phyloP scores from a whole-genome alignment of 495 filamentous ascomycete species.

The Hypoxylon subgilvum region DNA sequence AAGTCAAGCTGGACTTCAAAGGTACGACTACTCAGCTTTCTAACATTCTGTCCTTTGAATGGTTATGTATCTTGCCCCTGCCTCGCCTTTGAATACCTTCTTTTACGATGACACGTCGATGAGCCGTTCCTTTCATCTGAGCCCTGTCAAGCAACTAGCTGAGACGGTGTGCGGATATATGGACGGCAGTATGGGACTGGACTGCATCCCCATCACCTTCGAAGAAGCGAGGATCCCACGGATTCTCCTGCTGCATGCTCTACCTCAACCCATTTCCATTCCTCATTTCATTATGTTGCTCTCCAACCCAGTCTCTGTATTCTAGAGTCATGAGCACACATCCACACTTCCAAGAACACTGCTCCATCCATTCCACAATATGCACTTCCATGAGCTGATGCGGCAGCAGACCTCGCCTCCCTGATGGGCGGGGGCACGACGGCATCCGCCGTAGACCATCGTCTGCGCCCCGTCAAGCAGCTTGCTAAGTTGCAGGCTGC shows the following conservation, averaged over 20 bases:
- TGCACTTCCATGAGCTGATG: conserved; percentile 17
- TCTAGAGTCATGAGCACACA: too few species aligned
- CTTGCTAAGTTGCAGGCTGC: conserved; percentile 36
- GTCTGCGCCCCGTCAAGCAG: conserved; percentile 50
- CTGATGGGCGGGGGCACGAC: conserved; percentile 37
- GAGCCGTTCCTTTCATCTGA: background rate
- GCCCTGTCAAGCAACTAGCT: background rate
- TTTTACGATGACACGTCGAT: background rate
- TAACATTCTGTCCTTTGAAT: background rate
- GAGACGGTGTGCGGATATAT: background rate
- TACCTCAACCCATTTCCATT: too few species aligned
- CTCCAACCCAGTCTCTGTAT: too few species aligned
- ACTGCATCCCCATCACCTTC: too few species aligned
- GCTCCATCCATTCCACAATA: background rate
- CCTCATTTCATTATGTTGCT: too few species aligned
- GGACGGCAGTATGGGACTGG: too few species aligned
- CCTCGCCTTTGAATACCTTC: background rate
- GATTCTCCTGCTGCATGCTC: too few species aligned
- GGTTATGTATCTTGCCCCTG: background rate
- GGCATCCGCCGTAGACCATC: conserved; percentile 50
- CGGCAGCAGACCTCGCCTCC: conserved; percentile 26
- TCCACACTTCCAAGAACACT: too few species aligned
- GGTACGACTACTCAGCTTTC: conserved; percentile 46
- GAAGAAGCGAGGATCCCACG: too few species aligned
- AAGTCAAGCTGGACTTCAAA: conserved; percentile 54